These are phyloP conservation scores for Salpingoeca rosetta DNA, from an alignment of 78 protist species.

Conservation along the genomic window DNA sequence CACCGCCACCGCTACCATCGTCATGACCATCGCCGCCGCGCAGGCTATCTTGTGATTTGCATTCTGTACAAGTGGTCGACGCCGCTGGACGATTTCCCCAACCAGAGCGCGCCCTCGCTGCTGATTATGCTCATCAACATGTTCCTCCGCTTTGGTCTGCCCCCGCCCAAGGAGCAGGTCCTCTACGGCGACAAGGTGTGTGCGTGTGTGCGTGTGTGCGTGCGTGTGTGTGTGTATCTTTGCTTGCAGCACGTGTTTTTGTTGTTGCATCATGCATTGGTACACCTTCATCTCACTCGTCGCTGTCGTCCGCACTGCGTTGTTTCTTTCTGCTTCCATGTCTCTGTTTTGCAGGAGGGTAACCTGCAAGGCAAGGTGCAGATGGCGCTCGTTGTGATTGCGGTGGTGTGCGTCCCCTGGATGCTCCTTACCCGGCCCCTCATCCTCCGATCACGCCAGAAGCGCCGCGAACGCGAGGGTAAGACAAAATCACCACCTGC, in stretches of 20 bases:
- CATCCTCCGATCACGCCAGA: constrained; percentile 30
- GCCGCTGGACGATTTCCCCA: background rate
- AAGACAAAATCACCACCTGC: too few species aligned
- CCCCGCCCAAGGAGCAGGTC: background rate
- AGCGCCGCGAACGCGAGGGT: background rate
- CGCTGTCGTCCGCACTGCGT: too few species aligned
- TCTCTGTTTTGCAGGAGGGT: too few species aligned
- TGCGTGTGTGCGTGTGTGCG: background rate
- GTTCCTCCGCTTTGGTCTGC: constrained; percentile 59
- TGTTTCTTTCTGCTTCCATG: too few species aligned
- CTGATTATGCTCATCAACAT: constrained; percentile 68
- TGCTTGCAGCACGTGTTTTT: background rate
- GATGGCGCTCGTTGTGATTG: constrained; percentile 46
- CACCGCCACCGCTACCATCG: too few species aligned
- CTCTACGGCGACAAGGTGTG: constrained; percentile 3
- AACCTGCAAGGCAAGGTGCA: constrained; percentile 28
- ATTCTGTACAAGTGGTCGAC: constrained; percentile 77
- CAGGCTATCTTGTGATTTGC: constrained; percentile 76
- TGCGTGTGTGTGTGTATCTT: background rate
- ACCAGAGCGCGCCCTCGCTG: constrained; percentile 41
- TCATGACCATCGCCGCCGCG: too few species aligned
- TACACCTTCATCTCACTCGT: too few species aligned
- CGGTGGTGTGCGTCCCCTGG: constrained; percentile 73
- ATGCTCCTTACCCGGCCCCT: constrained; percentile 81
- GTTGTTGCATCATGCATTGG: too few species aligned